Base-by-base conservation (phyloP, 306 rosid genomes). In the Albizia julibrissin region DNA sequence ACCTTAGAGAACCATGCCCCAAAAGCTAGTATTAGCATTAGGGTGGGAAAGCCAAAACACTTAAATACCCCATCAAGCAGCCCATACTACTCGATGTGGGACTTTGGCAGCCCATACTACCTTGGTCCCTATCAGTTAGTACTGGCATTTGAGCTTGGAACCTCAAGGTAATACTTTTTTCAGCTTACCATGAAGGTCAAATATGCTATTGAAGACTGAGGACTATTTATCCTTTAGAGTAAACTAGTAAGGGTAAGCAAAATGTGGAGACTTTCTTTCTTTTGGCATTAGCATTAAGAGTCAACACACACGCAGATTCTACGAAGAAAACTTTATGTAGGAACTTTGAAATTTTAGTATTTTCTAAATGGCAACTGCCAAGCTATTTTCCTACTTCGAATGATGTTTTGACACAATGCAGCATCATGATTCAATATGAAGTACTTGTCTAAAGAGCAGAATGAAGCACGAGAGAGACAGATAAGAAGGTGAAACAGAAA, bases 381-480 rank as follows among this genome's bases (percentile, higher is more conserved):
- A 15, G n/a, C n/a, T 31, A 72, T n/a, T 81, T 86, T 52, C 66
- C 74, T 54, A 44, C 19, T 66, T 72, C 21, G 37, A 72, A 58
- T 79, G 22, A 71, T 77, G 58, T 54, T 71, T 68, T 1, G 16
- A 75, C 29, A 19, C 40, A 75, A 34, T 37, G 50, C 21, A 54
- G 49, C 50, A 33, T 34, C 50, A 75, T 75, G 34, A 13, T 29
- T 54, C 33, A 33, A 69, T 12, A 21, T 19, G 39, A 43, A 12
- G 1, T 74, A 52, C 40, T 44, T 84, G 52, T 31, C 26, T 79
- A 29, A 44, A 21, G 43, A 61, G 27, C 24, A 39, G 10, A 85
- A 75, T 80, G 75, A 49, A 70, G 65, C 33, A 27, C 43, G 75
- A 75, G 75, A 84, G 27, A 74, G 78, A 75, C 67, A 80, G 54